Evolutionary conservation across 495 filamentous ascomycete species (phyloP), one percentile per base, ranked within the genome.

Genomic region (Talaromyces thailandensis): DNA sequence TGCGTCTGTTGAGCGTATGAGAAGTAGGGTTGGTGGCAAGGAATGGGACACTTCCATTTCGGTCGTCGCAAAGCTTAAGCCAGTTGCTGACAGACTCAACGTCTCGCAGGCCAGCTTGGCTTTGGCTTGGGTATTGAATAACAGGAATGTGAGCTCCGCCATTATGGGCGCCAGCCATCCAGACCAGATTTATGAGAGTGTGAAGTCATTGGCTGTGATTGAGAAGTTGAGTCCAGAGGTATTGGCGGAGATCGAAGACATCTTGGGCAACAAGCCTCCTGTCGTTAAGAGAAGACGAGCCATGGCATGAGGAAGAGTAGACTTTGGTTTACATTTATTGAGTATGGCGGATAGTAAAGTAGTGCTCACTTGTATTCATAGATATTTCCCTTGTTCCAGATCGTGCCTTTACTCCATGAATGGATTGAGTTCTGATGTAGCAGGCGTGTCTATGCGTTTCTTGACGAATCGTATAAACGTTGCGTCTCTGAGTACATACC

Each of bases 91-190:
- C 14, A 74, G 78, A 66, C 73, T 90, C 21, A 82, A 80, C 9
- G 72, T 85, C 61, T 81, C 76, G 61, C 76, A 79, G 65, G 79
- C 81, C 32, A 77, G 79, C 60, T 71, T 89, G 60, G 86, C 86
- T 0, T 72, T 88, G 32, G 87, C 87, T 14, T 90, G 87, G 87
- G 81, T 86, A 53, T 73, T 89, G 31, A 82, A 79, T 69, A 89
- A 90, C 70, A 75, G 76, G 52, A 76, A 85, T 51, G 79, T 90
- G 59, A 82, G 76, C 61, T 80, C 75, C 7, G 85, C 82, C 59
- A 64, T 64, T 40, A 64, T 23, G 4, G 64, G 64, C 12, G 64
- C 64, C 6, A 37, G 16, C 18, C 23, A 43, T 8, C 64, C 64
- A 26, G 55, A 40, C 11, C 64, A 64, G 28, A 50, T 64, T 21